Base-by-base conservation (phyloP, 2,329 filamentous ascomycete genomes). In the Tolypocladium amazonense region DNA sequence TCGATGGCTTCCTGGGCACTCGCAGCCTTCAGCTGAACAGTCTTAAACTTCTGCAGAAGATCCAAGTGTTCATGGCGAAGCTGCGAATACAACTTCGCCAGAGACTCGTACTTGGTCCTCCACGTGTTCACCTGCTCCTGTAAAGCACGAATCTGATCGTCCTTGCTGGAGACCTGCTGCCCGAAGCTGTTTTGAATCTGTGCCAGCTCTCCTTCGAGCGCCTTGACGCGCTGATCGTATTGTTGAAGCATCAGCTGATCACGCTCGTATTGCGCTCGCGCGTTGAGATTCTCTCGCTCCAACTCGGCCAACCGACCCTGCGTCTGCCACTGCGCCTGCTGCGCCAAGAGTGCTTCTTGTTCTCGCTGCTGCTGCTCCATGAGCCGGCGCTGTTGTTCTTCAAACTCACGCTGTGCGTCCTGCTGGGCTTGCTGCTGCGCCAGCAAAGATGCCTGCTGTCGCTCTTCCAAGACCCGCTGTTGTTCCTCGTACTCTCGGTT, bases 81-180 rank as follows among this genome's bases (percentile, higher is more conserved):
- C 75, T 99, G 94, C 9, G 93, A 97, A 76, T 99, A 99, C 18
- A 99, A 82, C 77, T 97, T 99, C 30, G 94, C 94, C 56, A 99
- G 79, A 0, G 93, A 90, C 73, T 99, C 94, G 70, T 99, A 99
- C 75, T 99, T 99, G 58, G 89, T 88, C 61, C 94, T 84, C 94
- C 94, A 99, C 0, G 92, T 97, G 74, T 97, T 97, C 65, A 97
- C 89, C 75, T 97, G 94, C 76, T 97, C 94, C 70, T 97, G 94
- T 25, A 99, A 79, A 2, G 94, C 88, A 30, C 88, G 82, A 67
- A 99, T 92, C 74, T 97, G 93, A 66, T 97, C 94, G 69, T 99
- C 94, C 71, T 92, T 95, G 71, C 92, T 97, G 41, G 82, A 77
- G 58, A 89, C 86, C 71, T 97, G 94, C 73, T 96, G 88, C 50